A percentile compares a stretch with the other conserved stretches of the same genome.
Evolutionary conservation across 768 basidiomycete species (phyloP).

Genomic region (Auricularia sp.): DNA sequence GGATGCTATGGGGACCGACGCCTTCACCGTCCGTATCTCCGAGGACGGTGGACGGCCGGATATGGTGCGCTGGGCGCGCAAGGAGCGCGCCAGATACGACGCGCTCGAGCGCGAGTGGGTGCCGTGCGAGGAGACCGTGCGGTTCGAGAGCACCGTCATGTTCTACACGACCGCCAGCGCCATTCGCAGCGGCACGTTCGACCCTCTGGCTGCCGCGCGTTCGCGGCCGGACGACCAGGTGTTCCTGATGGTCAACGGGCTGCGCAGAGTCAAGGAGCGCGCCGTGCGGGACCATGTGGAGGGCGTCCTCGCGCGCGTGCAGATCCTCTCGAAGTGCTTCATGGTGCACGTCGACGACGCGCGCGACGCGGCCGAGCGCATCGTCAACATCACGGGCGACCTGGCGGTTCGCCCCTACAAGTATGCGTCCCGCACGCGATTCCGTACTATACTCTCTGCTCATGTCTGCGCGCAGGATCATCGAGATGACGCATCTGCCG

Average conservation of each 20-base stretch:
- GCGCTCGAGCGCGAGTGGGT: conserved; percentile 1
- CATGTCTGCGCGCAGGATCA: neutral
- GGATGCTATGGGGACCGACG: neutral
- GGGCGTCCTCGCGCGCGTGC: conserved; percentile 2
- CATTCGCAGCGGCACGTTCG: neutral
- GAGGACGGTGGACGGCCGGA: neutral
- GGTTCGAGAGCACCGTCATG: conserved; percentile 2
- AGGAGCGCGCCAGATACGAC: neutral
- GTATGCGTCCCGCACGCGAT: neutral
- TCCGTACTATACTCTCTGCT: neutral
- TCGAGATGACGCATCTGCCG: neutral
- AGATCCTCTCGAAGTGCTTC: conserved; percentile 2
- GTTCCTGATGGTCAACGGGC: conserved; percentile 3
- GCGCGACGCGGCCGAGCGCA: neutral
- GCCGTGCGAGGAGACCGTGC: neutral
- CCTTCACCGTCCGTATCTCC: neutral
- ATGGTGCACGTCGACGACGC: conserved; percentile 4
- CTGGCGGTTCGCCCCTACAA: neutral
- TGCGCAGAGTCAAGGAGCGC: neutral
- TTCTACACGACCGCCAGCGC: neutral
- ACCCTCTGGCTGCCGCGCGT: neutral
- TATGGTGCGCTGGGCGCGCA: neutral
- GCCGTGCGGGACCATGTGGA: neutral
- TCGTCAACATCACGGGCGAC: neutral
- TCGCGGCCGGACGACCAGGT: neutral